Evolutionary conservation across 2,329 filamentous ascomycete genomes (phyloP), one percentile per base, ranked within the genome.

Genomic region (Sporothrix inflata): DNA sequence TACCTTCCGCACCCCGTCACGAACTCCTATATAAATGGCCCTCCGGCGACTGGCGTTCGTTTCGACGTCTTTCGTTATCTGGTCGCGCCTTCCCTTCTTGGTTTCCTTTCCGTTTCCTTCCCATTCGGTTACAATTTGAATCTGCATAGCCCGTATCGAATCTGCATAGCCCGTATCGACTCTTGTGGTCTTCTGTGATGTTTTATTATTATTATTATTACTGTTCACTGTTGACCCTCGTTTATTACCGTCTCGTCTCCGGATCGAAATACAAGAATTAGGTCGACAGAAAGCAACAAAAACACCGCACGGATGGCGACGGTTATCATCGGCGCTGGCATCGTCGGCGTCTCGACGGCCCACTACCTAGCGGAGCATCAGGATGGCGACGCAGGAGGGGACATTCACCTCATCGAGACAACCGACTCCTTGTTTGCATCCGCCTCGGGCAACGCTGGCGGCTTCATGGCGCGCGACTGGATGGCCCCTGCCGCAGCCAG

Each of bases 391-490:
- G 81, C 78, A 11, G 11, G n/a, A 16, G 21, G 12, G 3, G 30
- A 21, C 24, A 83, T 87, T 70, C 84, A 86, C 74, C 79, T 87
- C 8, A 81, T 87, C 47, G 85, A 87, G 69, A 77, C 82, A 0
- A 82, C 83, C 0, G 78, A 81, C 0, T 79, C 88, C 74, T 85
- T 94, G 42, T 93, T 94, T 80, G 86, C 88, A 12, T 92, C 90
- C 40, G 92, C 92, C 0, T 94, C 91, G 1, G 92, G 92, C 0
- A 90, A 88, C 75, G 91, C 92, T 0, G 93, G 86, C 21, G 92
- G 92, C 0, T 95, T 94, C 77, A 78, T 94, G 9, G 92, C 92
- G 0, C 85, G 84, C 45, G 90, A 94, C 79, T 94, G 92, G 91
- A 93, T 92, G 76, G 83, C 84, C 0, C 82, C 87, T 0, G 82